Evolutionary conservation across 169 alveolate species (phyloP), one percentile per base, ranked within the genome.

Genomic region (Pseudocohnilembus persalinus): DNA sequence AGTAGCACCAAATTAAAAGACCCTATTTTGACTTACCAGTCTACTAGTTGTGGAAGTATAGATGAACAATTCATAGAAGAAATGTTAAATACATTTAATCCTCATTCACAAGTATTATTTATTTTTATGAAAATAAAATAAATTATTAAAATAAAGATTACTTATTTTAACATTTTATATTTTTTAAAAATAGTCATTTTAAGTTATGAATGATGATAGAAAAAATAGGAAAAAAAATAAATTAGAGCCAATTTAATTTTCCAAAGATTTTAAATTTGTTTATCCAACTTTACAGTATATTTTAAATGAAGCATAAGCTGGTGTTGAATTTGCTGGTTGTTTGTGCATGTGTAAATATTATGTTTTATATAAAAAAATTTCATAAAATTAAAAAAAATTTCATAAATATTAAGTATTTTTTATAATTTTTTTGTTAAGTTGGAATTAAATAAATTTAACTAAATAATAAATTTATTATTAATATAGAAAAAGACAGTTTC

Each of bases 241-340:
- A 30, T 26, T 49, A 68, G 85, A 80, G 33, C 65, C 29, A 1
- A 68, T 63, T 29, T 29, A 80, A 72, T 72, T 76, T 20, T 31
- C 72, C 27, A 16, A 64, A 28, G 31, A 78, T 33, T 73, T 85
- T 20, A 85, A 79, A 63, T 30, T 85, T 31, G 79, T 85, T 35
- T 85, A 72, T 28, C 90, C 90, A 6, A 80, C 90, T 16, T 73
- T 63, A 4, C 79, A 85, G 31, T 85, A 85, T 85, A 79, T 85
- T 29, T 83, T 31, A 20, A 72, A 85, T 20, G 74, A 85, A 28
- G 74, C 90, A 34, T 64, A 76, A n/a, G 77, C 74, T 34, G 90
- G 90, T 30, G 83, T 81, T 80, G 90, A 85, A 20, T 85, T 63
- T 72, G 90, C 90, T 0, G n/a, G 73, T 34, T 86, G 81, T 0